A percentile compares a stretch with the other conserved stretches of the same genome.
Conservation (phyloP, 1,284 basidiomycete genomes). For the Abortiporus biennis region DNA sequence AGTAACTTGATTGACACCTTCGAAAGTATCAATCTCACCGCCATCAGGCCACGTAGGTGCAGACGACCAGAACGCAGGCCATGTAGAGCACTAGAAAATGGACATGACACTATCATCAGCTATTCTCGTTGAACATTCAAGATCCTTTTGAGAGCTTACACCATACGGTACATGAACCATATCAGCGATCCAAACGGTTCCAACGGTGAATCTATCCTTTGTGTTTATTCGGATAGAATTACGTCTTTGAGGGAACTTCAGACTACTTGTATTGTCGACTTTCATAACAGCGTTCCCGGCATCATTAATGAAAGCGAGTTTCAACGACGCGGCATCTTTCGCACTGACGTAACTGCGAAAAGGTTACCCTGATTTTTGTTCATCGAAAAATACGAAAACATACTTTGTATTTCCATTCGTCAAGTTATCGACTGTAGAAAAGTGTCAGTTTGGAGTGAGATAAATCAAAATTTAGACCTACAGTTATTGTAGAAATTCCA, state of each 20-base stretch:
- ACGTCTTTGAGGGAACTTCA: constrained; percentile 58
- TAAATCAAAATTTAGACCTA: constrained; percentile 15
- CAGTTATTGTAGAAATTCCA: constrained; percentile 32
- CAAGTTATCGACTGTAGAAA: constrained; percentile 51
- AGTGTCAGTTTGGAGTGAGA: background rate
- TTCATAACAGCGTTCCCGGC: constrained; percentile 63
- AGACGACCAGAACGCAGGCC: constrained; percentile 69
- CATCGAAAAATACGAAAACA: constrained; percentile 11
- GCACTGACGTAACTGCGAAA: constrained; percentile 49
- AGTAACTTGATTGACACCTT: constrained; percentile 61
- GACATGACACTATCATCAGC: background rate
- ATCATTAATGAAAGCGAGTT: constrained; percentile 60
- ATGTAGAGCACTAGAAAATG: constrained; percentile 55
- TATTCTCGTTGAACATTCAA: background rate
- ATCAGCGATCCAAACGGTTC: constrained; percentile 63
- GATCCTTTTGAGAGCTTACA: constrained; percentile 25
- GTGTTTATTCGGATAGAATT: constrained; percentile 64
- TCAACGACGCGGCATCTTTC: constrained; percentile 36
- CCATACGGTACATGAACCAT: constrained; percentile 68
- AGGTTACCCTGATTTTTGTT: background rate
- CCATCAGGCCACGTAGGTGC: constrained; percentile 58
- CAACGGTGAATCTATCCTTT: constrained; percentile 51
- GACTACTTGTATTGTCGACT: constrained; percentile 60
- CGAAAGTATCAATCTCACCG: constrained; percentile 58
- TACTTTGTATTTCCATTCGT: constrained; percentile 66